phyloP scores from a whole-genome alignment of 2,329 filamentous ascomycete species.

The Alternaria tenuissima region DNA sequence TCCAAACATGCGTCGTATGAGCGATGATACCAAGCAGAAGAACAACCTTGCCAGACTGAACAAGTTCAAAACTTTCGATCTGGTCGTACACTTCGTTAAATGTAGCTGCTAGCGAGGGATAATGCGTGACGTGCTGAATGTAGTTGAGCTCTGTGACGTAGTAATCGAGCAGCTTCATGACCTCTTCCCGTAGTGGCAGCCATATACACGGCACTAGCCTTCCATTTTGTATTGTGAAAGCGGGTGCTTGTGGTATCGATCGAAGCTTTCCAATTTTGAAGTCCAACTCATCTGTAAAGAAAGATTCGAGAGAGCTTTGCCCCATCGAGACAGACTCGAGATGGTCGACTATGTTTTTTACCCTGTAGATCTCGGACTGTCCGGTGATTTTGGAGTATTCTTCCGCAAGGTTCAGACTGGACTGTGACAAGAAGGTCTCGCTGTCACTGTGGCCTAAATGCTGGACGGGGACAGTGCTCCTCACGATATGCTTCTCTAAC shows the following conservation, averaged over 20 bases:
- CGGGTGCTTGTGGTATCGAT: not conserved
- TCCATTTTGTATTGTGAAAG: not conserved
- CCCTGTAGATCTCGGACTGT: not conserved
- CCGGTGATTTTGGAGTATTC: not conserved
- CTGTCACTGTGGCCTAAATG: not conserved
- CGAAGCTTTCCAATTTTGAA: not conserved
- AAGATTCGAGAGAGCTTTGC: not conserved
- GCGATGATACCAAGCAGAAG: not conserved
- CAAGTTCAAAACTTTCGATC: not conserved
- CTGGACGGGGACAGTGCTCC: not conserved
- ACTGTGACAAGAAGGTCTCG: not conserved
- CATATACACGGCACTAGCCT: not conserved
- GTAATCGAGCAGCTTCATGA: conserved; percentile 43
- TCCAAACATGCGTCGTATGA: not conserved
- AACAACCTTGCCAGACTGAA: not conserved
- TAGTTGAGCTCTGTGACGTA: conserved; percentile 45
- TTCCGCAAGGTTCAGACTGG: not conserved
- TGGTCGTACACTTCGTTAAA: not conserved
- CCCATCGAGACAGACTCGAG: not conserved
- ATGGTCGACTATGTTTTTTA: not conserved
- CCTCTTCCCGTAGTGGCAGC: conserved; percentile 43
- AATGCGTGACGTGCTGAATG: conserved; percentile 49
- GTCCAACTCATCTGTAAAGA: not conserved
- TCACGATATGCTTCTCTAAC: not conserved
- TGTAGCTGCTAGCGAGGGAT: conserved; percentile 35